Conservation (phyloP, 2,329 filamentous ascomycete species). For the Talaromyces sp. region DNA sequence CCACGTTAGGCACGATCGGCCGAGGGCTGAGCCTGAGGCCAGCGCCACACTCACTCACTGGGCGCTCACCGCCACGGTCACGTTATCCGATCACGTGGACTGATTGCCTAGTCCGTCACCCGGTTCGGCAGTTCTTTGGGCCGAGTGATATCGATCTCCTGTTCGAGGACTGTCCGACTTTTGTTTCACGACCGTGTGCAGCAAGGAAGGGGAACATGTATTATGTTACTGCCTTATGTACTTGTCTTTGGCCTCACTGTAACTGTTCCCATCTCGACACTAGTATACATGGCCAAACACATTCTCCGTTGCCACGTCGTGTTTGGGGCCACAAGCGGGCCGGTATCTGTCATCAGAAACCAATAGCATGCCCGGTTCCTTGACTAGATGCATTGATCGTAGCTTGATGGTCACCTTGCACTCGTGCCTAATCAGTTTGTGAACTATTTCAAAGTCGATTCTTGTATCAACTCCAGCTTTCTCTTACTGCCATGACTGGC, state of each 20-base stretch:
- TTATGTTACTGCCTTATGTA: not conserved
- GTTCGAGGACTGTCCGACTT: not conserved
- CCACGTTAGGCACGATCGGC: constrained; percentile 17
- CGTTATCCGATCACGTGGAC: constrained; percentile 4
- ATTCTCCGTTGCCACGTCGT: constrained; percentile 15
- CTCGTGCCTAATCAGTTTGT: constrained; percentile 4
- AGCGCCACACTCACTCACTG: constrained; percentile 13
- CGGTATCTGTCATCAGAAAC: constrained; percentile 10
- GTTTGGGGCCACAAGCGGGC: constrained; percentile 11
- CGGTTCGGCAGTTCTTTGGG: not conserved
- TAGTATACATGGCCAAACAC: constrained; percentile 3
- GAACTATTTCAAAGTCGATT: not conserved
- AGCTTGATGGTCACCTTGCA: not conserved
- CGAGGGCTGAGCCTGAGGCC: constrained; percentile 9
- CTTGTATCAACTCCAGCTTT: not conserved
- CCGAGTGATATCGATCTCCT: not conserved
- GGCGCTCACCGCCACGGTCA: constrained; percentile 5
- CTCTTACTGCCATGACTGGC: not conserved
- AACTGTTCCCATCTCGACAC: not conserved
- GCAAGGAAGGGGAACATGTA: not conserved
- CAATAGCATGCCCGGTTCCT: constrained; percentile 8
- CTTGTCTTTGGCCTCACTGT: not conserved
- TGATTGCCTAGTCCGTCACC: not conserved
- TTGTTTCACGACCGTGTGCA: not conserved
- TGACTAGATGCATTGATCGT: not conserved